phyloP scores from a whole-genome alignment of 768 basidiomycete genomes.

The Lactarius sanguifluus region DNA sequence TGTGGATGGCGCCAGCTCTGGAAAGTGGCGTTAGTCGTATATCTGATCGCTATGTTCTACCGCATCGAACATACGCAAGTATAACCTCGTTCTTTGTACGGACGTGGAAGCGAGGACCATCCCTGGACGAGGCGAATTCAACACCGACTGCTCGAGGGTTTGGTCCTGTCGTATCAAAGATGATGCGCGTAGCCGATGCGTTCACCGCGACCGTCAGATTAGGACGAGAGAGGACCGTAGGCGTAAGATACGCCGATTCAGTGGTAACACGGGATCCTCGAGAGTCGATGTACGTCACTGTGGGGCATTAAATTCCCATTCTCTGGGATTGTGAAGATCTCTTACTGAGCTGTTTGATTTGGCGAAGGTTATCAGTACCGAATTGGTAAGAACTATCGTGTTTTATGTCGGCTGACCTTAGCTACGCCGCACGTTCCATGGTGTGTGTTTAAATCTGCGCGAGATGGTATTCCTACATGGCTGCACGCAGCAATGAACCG shows the following conservation, averaged over 20 bases:
- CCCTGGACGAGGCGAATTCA: conserved; percentile 47
- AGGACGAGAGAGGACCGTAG: conserved; percentile 58
- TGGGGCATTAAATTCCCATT: conserved; percentile 20
- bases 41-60: not conserved
- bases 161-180: conserved; percentile 43
- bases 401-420: conserved; percentile 43
- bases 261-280: conserved; percentile 57
- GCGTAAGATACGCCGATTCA: conserved; percentile 66
- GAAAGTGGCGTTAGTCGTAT: not conserved
- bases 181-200: conserved; percentile 56
- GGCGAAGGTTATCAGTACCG: conserved; percentile 1
- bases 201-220: conserved; percentile 63
- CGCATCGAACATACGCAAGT: conserved; percentile 47
- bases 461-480: conserved; percentile 51
- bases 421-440: conserved; percentile 60
- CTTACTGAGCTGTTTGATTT: conserved; percentile 35
- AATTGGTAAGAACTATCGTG: not conserved
- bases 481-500: conserved; percentile 57
- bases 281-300: conserved; percentile 68
- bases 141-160: conserved; percentile 56
- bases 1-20: conserved; percentile 63
- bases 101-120: conserved; percentile 45
- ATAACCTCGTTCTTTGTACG: conserved; percentile 60
- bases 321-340: not conserved
- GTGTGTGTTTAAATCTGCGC: conserved; percentile 56